Evolutionary conservation across 371 early-diverging fungal genomes (phyloP), one percentile per base, ranked within the genome.

Genomic region (Rhizopus stolonifer): DNA sequence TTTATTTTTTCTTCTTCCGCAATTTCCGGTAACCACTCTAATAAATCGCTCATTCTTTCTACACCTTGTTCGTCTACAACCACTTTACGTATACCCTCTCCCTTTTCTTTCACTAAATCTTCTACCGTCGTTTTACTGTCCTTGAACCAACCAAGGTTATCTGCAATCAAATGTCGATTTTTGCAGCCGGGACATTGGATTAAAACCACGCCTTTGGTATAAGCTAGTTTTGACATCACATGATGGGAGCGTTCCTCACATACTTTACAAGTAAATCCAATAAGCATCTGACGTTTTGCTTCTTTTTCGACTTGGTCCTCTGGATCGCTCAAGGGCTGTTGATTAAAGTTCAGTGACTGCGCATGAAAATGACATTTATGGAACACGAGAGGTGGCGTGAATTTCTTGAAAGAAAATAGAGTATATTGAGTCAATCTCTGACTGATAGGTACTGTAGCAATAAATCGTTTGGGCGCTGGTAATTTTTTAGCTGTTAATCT

Each of bases 211-310:
- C 98, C 98, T 14, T 85, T 82, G 23, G 85, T 72, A 64, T 96
- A 96, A 0, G 96, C 91, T 23, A 82, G 72, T 67, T 91, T 93
- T 46, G 95, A 91, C 89, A 98, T 94, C 53, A 83, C 80, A 67
- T 94, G 92, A 69, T 90, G 83, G 19, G 87, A 83, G 13, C 95
- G 88, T 51, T 84, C 81, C 54, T 75, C 64, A 70, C 98, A 98
- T 17, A 92, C 93, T 61, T 91, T 94, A 68, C 98, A 98, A 7
- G 94, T 96, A 69, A 94, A 96, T 4, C 92, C 93, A 61, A 95
- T 91, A 2, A 94, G 61, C 65, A 94, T 65, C 32, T 89, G 82
- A 8, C 76, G 83, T 38, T 81, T 79, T 29, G 72, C 46, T n/a
- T 67, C 56, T 43, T 49, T 43, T 15, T 47, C 47, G 21, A 14